Evolutionary conservation across 139 green algal species (phyloP).

Genomic region (Edaphochlamys debaryana): DNA sequence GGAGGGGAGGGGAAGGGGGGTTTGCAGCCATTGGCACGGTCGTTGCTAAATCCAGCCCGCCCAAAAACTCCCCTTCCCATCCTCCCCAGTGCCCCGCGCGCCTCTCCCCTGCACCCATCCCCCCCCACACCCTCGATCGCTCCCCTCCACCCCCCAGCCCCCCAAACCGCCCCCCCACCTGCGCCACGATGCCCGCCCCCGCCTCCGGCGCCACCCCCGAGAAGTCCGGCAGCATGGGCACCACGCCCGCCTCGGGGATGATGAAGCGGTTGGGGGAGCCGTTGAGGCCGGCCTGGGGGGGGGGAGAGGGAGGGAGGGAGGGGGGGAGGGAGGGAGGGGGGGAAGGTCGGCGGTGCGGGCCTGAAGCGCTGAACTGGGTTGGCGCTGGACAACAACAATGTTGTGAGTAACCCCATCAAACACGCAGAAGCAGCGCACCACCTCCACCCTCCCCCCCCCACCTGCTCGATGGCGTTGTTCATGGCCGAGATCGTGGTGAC

Average conservation of each 20-base stretch:
- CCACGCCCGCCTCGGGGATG: not conserved
- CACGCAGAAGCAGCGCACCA: too few relatives aligned
- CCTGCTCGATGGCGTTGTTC: not conserved
- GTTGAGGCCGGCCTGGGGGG: too few relatives aligned
- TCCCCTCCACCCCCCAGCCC: too few relatives aligned
- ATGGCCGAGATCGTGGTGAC: not conserved
- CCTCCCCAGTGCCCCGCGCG: too few relatives aligned
- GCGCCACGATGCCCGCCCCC: constrained; percentile 3
- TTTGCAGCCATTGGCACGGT: not conserved
- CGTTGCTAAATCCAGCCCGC: too few relatives aligned
- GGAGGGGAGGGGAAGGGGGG: not conserved
- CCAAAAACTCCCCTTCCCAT: too few relatives aligned
- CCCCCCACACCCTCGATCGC: not conserved
- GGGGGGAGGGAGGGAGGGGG: too few relatives aligned
- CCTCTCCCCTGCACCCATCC: not conserved
- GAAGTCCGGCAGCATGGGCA: constrained; percentile 3
- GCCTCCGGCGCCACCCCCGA: constrained; percentile 3
- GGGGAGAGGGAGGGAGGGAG: not conserved
- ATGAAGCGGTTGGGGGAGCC: constrained; percentile 1
- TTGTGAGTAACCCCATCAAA: too few relatives aligned
- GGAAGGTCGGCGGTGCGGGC: not conserved
- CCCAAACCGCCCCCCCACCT: too few relatives aligned
- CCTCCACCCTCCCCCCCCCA: not conserved
- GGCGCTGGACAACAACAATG: too few relatives aligned
- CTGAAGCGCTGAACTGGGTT: too few relatives aligned